These are phyloP conservation scores for Fagopyrum esculentum DNA, from an alignment of 148 eudicot genomes.

Conservation along the genomic window DNA sequence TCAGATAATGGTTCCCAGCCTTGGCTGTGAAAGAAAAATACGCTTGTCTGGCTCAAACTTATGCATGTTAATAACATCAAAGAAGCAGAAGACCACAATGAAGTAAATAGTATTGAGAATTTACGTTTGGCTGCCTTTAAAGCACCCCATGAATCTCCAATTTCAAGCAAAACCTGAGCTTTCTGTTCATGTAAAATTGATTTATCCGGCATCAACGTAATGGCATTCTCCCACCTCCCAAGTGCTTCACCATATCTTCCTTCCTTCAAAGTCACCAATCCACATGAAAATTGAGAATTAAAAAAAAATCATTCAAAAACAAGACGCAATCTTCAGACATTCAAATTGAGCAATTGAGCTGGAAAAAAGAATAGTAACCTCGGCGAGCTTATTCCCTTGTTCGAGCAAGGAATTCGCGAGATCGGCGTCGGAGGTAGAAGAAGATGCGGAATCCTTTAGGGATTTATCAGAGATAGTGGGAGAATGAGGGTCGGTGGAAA, in stretches of 20 bases:
- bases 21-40: background rate
- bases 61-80: too few relatives aligned
- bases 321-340: background rate
- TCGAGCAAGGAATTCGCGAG: constrained; percentile 37
- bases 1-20: too few relatives aligned
- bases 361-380: constrained; percentile 31
- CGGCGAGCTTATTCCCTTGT: constrained; percentile 62
- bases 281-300: background rate
- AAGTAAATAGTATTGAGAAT: constrained; percentile 12
- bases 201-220: constrained; percentile 58
- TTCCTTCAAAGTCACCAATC: constrained; percentile 37
- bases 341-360: background rate
- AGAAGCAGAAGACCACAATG: constrained; percentile 9
- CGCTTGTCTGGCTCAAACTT: too few relatives aligned
- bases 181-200: constrained; percentile 76
- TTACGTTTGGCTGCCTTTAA: constrained; percentile 78
- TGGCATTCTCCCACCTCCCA: constrained; percentile 85
- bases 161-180: constrained; percentile 80
- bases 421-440: constrained; percentile 16
- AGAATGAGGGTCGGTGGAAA: constrained; percentile 4
- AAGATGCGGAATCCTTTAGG: constrained; percentile 16
- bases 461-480: constrained; percentile 7
- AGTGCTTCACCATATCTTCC: constrained; percentile 79
- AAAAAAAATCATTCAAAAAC: background rate
- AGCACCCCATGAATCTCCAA: constrained; percentile 86